Base-by-base conservation (phyloP, 1,139 yeast genomes). In the Suhomyces bokatorum region DNA sequence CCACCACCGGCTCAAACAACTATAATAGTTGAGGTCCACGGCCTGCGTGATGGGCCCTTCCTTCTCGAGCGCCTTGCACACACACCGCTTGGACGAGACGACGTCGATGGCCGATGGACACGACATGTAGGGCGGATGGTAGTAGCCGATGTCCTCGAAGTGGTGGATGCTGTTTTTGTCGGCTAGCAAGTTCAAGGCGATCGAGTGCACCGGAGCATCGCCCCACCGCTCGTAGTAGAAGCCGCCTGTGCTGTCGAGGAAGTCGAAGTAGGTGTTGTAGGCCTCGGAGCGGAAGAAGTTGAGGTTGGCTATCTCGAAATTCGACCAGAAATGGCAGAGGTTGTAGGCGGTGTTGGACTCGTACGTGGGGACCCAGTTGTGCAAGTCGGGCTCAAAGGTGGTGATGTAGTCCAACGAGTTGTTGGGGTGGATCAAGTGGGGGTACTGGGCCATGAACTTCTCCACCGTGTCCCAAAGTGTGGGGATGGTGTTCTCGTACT, bases 151-250 rank as follows among this genome's bases (percentile, higher is more conserved):
- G 58, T 90, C 97, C 52, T 90, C 95, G 63, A 93, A 91, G 64
- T 90, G 96, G 57, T 87, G 91, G 41, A 93, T 77, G 56, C 85
- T 81, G 36, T 79, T 64, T 49, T 74, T 80, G 57, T 87, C 88
- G 44, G 89, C 70, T 42, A 93, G 66, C 30, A 91, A 63, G 1
- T 83, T 67, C 5, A 84, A 79, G 0, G 83, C 98, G 29, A 91
- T 77, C 0, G 96, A 76, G 63, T 93, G 98, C 6, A 93, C 96
- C 0, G 99, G 98, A 0, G 98, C 98, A 67, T 93, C 99, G 4
- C 99, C 99, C 99, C 98, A 93, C 53, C 99, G 72, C 64, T 86
- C 95, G 60, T 89, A 89, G 62, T 87, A 87, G 58, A 91, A 90
- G 0, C 97, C 97, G 1, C 96, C 96, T 0, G 82, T 66, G 38